These are phyloP conservation scores for Anastatica hierochuntica DNA, from an alignment of 345 rosid species.

Conservation along the genomic window DNA sequence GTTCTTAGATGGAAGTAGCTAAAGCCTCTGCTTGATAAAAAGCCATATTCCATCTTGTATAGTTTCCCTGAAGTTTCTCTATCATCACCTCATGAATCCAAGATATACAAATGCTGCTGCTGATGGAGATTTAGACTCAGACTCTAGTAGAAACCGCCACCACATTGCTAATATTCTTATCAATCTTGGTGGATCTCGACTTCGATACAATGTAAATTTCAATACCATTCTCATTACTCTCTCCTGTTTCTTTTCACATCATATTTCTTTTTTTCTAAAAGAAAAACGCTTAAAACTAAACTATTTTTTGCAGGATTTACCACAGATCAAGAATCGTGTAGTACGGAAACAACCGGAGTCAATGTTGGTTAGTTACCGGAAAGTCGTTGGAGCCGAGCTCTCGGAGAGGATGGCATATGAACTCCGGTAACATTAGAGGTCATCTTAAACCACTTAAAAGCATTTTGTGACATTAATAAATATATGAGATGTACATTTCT, in stretches of 20 bases:
- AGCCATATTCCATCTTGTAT: conserved; percentile 52
- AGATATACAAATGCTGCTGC: conserved; percentile 32
- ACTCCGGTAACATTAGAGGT: conserved; percentile 32
- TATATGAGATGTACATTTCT: no score
- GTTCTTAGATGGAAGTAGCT: conserved; percentile 65
- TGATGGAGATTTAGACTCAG: conserved; percentile 46
- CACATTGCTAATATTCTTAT: conserved; percentile 43
- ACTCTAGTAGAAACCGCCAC: conserved; percentile 27
- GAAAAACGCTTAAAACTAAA: no score
- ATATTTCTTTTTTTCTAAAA: no score
- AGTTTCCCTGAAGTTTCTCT: conserved; percentile 29
- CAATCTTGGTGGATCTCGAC: conserved; percentile 32
- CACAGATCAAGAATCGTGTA: conserved; percentile 22
- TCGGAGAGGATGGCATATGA: conserved; percentile 61
- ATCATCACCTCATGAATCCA: conserved; percentile 31
- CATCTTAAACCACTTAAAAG: not conserved
- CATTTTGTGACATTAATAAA: not conserved
- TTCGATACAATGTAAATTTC: conserved; percentile 61
- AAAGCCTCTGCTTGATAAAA: conserved; percentile 68
- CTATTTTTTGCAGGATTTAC: conserved; percentile 35
- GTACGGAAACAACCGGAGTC: conserved; percentile 38
- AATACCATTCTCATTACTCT: not conserved
- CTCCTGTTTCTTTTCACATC: not conserved
- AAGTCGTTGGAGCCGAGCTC: conserved; percentile 55
- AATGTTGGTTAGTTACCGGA: conserved; percentile 42